phyloP scores from a whole-genome alignment of 306 rosid species.

The Lathyrus aphaca region DNA sequence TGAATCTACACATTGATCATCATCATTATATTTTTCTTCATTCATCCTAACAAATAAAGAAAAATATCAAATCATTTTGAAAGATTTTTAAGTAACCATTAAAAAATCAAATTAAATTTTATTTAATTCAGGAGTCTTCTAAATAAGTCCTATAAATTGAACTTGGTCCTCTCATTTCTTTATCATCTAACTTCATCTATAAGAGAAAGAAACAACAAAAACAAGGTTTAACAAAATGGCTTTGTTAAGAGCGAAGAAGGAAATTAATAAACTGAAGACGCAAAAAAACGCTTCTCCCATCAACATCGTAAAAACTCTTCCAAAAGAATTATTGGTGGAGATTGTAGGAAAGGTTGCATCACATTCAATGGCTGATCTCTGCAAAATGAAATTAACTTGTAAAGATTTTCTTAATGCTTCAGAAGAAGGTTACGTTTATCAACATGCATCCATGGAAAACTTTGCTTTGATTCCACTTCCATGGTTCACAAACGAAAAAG shows the following conservation, averaged over 20 bases:
- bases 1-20: too few species aligned
- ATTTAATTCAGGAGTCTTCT: too few species aligned
- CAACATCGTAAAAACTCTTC: constrained; percentile 31
- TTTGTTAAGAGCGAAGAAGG: constrained; percentile 9
- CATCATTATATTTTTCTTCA: too few species aligned
- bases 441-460: constrained; percentile 31
- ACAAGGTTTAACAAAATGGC: constrained; percentile 27
- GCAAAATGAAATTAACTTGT: constrained; percentile 35
- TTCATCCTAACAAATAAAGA: too few species aligned
- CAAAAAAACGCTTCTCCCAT: neutral
- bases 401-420: constrained; percentile 39
- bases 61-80: too few species aligned
- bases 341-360: constrained; percentile 44
- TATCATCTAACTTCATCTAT: too few species aligned
- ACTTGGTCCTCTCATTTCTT: too few species aligned
- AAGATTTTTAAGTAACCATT: too few species aligned
- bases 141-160: too few species aligned
- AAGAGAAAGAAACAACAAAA: too few species aligned
- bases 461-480: constrained; percentile 37
- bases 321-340: constrained; percentile 44
- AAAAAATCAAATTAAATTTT: too few species aligned
- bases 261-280: neutral
- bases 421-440: constrained; percentile 39
- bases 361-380: constrained; percentile 34
- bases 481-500: constrained; percentile 31